These are phyloP conservation scores for Raffaelea ambrosiae DNA, from an alignment of 2,329 filamentous ascomycete genomes.

Conservation along the genomic window DNA sequence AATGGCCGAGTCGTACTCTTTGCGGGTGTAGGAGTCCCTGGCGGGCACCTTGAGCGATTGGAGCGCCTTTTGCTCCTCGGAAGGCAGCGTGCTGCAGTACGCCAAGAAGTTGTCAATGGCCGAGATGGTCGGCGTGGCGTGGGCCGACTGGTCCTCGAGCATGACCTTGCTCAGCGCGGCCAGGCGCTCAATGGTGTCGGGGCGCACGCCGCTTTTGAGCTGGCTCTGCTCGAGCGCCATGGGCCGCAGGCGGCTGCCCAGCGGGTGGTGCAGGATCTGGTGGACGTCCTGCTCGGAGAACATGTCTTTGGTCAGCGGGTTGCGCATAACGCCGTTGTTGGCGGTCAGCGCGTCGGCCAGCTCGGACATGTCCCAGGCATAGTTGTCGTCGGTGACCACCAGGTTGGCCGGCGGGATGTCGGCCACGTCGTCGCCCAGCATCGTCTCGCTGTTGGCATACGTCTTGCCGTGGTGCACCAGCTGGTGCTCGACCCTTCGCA, in stretches of 20 bases:
- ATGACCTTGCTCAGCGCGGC: slow-evolving; percentile 13
- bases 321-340: slow-evolving; percentile 20
- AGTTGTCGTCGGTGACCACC: slow-evolving; percentile 13
- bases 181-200: slow-evolving; percentile 15
- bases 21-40: slow-evolving; percentile 18
- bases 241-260: slow-evolving; percentile 16
- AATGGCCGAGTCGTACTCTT: slow-evolving; percentile 19
- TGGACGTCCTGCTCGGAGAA: slow-evolving; percentile 19
- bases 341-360: slow-evolving; percentile 17
- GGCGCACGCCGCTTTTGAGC: slow-evolving; percentile 17
- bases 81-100: slow-evolving; percentile 17
- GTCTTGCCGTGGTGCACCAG: slow-evolving; percentile 5
- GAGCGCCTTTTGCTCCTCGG: slow-evolving; percentile 16
- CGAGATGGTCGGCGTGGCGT: slow-evolving; percentile 13
- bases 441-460: slow-evolving; percentile 13
- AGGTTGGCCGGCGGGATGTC: slow-evolving; percentile 9
- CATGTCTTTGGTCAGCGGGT: slow-evolving; percentile 20
- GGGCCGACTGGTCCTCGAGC: slow-evolving; percentile 16
- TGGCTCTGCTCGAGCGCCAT: slow-evolving; percentile 15
- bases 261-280: slow-evolving; percentile 17
- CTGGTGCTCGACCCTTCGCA: slow-evolving; percentile 11
- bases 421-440: slow-evolving; percentile 8
- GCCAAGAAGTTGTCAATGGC: slow-evolving; percentile 19
- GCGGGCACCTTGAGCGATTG: slow-evolving; percentile 17
- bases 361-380: slow-evolving; percentile 35